Conservation (phyloP, 306 rosid species). For the Castanospermum australe region DNA sequence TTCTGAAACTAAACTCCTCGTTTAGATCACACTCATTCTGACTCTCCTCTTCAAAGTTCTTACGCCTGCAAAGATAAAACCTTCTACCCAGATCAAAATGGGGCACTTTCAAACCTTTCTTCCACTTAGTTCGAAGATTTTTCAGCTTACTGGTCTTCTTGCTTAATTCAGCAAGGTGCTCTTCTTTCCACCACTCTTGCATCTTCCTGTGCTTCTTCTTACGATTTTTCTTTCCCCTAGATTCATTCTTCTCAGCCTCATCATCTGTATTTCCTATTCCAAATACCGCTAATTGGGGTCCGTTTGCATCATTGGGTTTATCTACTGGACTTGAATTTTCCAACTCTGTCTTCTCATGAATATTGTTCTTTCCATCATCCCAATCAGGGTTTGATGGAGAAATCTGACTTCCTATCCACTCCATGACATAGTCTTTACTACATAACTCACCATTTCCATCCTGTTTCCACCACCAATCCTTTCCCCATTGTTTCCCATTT, state of each 20-base stretch:
- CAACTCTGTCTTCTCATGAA: constrained; percentile 44
- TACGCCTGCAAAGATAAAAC: constrained; percentile 52
- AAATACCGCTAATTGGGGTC: constrained; percentile 39
- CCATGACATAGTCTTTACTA: constrained; percentile 90
- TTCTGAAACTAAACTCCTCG: constrained; percentile 88
- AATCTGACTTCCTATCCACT: constrained; percentile 99
- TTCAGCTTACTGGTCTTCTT: constrained; percentile 61
- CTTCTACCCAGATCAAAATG: constrained; percentile 73
- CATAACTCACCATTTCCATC: constrained; percentile 81
- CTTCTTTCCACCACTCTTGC: constrained; percentile 99
- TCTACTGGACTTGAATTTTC: constrained; percentile 49
- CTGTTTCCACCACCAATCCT: constrained; percentile 99
- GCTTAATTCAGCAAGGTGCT: constrained; percentile 81
- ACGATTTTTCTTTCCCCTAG: constrained; percentile 48
- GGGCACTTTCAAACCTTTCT: constrained; percentile 69
- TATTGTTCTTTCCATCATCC: constrained; percentile 75
- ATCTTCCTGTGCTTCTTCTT: constrained; percentile 79
- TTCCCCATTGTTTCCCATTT: constrained; percentile 77
- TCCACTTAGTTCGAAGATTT: constrained; percentile 56
- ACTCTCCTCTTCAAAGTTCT: constrained; percentile 41
- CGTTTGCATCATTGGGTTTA: constrained; percentile 48
- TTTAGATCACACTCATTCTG: constrained; percentile 53
- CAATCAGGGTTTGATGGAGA: constrained; percentile 78
- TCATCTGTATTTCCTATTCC: constrained; percentile 29
- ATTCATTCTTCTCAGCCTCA: constrained; percentile 49